Conservation (phyloP, 495 filamentous ascomycete species). For the Paragyromitra xinjiangensis region DNA sequence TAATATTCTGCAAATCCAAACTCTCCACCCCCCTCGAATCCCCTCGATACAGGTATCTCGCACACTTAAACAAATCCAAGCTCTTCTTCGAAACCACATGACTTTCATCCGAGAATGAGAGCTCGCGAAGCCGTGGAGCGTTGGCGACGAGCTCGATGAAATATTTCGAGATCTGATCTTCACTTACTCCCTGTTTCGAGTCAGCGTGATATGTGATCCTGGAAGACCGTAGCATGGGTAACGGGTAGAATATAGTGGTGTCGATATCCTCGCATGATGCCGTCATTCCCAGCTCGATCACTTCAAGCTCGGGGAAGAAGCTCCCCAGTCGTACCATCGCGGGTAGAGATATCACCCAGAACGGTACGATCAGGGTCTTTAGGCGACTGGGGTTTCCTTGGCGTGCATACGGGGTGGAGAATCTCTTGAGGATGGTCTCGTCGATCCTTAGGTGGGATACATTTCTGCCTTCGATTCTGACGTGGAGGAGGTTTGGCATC, state of each 20-base stretch:
- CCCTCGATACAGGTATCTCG: neutral
- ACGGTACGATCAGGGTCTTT: conserved; percentile 9
- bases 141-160: neutral
- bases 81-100: neutral
- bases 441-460: neutral
- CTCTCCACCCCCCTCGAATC: neutral
- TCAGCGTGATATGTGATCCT: neutral
- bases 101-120: neutral
- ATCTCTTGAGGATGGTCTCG: neutral
- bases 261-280: neutral
- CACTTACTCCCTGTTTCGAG: neutral
- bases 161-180: neutral
- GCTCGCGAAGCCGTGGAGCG: conserved; percentile 2
- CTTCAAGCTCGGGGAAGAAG: conserved; percentile 14
- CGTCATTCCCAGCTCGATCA: neutral
- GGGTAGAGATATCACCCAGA: neutral
- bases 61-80: neutral
- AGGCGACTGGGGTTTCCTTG: neutral
- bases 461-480: neutral
- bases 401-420: neutral
- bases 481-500: conserved; percentile 6
- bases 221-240: neutral
- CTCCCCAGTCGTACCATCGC: neutral
- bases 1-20: neutral
- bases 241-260: neutral